These are phyloP conservation scores for Pseudodiploospora longispora DNA, from an alignment of 2,329 filamentous ascomycete genomes.

Conservation along the genomic window DNA sequence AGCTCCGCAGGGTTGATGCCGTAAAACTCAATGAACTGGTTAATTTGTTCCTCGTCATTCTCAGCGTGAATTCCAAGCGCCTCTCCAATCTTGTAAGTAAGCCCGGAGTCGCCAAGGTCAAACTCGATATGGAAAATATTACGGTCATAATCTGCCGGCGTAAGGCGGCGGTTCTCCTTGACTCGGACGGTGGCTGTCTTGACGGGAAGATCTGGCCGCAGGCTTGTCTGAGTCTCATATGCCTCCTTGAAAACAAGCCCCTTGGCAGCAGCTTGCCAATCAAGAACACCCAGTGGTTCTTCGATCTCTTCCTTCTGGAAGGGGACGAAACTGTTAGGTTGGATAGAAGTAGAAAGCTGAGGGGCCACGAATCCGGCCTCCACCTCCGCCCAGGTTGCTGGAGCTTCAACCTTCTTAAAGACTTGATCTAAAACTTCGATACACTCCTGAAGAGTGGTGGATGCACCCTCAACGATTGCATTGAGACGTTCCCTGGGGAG, in stretches of 20 bases:
- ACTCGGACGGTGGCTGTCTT: slow-evolving; percentile 85
- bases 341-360: slow-evolving; percentile 55
- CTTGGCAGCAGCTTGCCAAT: slow-evolving; percentile 81
- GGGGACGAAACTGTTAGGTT: slow-evolving; percentile 71
- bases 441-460: slow-evolving; percentile 42
- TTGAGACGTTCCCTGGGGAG: slow-evolving; percentile 53
- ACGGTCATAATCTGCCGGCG: slow-evolving; percentile 80
- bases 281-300: slow-evolving; percentile 53
- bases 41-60: slow-evolving; percentile 73
- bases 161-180: slow-evolving; percentile 91
- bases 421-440: slow-evolving; percentile 61
- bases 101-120: slow-evolving; percentile 80
- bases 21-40: slow-evolving; percentile 84
- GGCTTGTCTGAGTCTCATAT: slow-evolving; percentile 61
- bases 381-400: slow-evolving; percentile 70
- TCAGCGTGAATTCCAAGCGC: slow-evolving; percentile 93
- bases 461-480: slow-evolving; percentile 47
- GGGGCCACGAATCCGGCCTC: slow-evolving; percentile 43
- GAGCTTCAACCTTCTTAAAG: slow-evolving; percentile 66
- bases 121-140: slow-evolving; percentile 99
- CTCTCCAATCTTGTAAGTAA: slow-evolving; percentile 96
- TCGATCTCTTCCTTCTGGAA: slow-evolving; percentile 73
- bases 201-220: slow-evolving; percentile 78
- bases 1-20: slow-evolving; percentile 74
- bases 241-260: slow-evolving; percentile 91